phyloP scores from a whole-genome alignment of 352 stramenopile genomes.

The Phytophthora pluvialis region DNA sequence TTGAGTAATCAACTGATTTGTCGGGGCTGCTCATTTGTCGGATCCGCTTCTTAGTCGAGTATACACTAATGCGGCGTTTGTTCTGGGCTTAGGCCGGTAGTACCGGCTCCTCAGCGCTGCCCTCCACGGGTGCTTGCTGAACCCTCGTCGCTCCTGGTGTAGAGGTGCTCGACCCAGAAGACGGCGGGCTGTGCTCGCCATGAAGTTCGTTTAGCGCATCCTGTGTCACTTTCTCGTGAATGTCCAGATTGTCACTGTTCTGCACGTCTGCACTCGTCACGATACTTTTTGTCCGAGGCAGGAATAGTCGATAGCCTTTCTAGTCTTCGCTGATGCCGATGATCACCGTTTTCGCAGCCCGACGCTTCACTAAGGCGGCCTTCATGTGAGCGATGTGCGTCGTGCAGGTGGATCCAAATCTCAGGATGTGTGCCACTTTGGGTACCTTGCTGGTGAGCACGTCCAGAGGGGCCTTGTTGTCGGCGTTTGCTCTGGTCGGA shows the following conservation, averaged over 20 bases:
- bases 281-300: neutral
- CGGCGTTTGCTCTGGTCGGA: conserved; percentile 4
- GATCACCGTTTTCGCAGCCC: neutral
- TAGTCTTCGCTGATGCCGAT: neutral
- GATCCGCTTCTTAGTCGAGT: neutral
- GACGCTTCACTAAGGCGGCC: neutral
- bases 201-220: neutral
- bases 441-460: neutral
- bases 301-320: neutral
- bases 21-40: neutral
- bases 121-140: neutral
- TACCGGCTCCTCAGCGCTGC: neutral
- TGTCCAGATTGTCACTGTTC: neutral
- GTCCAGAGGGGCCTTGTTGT: neutral
- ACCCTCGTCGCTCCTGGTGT: neutral
- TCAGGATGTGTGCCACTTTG: neutral
- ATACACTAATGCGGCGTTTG: neutral
- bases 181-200: neutral
- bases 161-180: too few species aligned
- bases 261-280: neutral
- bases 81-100: neutral
- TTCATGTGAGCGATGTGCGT: neutral
- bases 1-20: too few species aligned
- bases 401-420: neutral
- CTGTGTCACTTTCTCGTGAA: neutral